These are phyloP conservation scores for Stagonosporopsis chrysanthemi DNA, from an alignment of 2,329 filamentous ascomycete genomes.

Conservation along the genomic window DNA sequence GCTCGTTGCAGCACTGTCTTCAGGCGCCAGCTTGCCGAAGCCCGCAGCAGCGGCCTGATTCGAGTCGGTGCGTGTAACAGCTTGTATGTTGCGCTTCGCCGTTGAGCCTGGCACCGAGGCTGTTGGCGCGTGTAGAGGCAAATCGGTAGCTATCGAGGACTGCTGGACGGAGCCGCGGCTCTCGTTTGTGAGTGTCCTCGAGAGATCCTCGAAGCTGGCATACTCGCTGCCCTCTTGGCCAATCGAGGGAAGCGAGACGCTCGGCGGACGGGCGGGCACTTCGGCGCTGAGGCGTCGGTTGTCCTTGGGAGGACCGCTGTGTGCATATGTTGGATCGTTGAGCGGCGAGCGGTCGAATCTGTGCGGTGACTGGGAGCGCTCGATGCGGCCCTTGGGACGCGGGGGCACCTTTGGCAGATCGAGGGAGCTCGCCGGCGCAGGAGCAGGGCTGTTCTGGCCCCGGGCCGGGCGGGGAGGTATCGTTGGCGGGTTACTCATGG, in stretches of 20 bases:
- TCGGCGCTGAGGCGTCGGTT: conserved; percentile 46
- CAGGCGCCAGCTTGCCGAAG: conserved; percentile 67
- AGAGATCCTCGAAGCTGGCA: conserved; percentile 64
- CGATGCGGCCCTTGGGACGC: conserved; percentile 72
- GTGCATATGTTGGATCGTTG: conserved; percentile 70
- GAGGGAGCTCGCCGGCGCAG: conserved; percentile 49
- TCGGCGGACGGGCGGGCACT: conserved; percentile 69
- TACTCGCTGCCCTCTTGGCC: conserved; percentile 94
- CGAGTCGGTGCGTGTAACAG: conserved; percentile 92
- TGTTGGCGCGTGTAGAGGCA: conserved; percentile 88
- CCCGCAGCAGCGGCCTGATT: conserved; percentile 83
- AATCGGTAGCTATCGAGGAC: conserved; percentile 78
- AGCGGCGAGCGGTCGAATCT: conserved; percentile 86
- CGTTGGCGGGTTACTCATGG: conserved; percentile 59
- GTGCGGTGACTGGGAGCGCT: conserved; percentile 79
- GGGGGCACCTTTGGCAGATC: conserved; percentile 78
- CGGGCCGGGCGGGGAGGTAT: conserved; percentile 70
- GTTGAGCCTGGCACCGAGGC: conserved; percentile 82
- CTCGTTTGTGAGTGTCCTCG: conserved; percentile 43
- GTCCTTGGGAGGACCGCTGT: conserved; percentile 46
- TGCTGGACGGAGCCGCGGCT: conserved; percentile 66
- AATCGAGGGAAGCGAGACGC: conserved; percentile 82
- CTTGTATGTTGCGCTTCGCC: conserved; percentile 82
- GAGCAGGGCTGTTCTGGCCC: conserved; percentile 55
- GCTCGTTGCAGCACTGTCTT: conserved; percentile 36